Percentiles rank a stretch among this genome's conserved stretches.
phyloP scores from a whole-genome alignment of 1,139 yeast species.

The Yamadazyma friedrichii region DNA sequence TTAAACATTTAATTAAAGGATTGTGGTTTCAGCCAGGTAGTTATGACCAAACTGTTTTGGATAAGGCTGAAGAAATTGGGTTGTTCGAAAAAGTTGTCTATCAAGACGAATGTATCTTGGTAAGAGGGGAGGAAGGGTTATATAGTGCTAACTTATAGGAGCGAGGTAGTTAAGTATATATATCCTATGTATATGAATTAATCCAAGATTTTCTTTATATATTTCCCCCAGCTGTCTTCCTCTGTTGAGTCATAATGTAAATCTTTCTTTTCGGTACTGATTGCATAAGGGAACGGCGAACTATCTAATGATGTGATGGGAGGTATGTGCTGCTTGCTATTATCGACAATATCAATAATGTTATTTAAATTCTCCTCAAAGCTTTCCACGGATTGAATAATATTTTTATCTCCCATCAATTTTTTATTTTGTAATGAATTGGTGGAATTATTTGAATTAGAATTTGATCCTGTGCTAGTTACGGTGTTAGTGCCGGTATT shows the following conservation, averaged over 20 bases:
- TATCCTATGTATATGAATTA: conserved; percentile 17
- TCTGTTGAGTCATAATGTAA: conserved; percentile 9
- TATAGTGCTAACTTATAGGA: conserved; percentile 27
- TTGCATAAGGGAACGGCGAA: conserved; percentile 64
- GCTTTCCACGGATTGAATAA: conserved; percentile 29
- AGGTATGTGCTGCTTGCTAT: conserved; percentile 66
- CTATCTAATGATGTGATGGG: conserved; percentile 67
- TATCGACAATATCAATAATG: conserved; percentile 52
- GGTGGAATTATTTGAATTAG: neutral
- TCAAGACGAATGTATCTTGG: conserved; percentile 68
- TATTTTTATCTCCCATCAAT: conserved; percentile 10
- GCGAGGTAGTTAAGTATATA: neutral
- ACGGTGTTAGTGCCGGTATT: neutral
- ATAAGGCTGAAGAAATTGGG: conserved; percentile 36
- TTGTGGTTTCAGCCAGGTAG: conserved; percentile 88
- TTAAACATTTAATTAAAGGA: conserved; percentile 43
- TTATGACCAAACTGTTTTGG: conserved; percentile 54
- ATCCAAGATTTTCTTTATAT: conserved; percentile 47
- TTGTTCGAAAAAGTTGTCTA: conserved; percentile 47
- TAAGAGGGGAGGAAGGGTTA: conserved; percentile 62
- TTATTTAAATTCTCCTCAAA: conserved; percentile 45
- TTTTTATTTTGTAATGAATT: neutral
- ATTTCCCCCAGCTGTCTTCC: conserved; percentile 48
- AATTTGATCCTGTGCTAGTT: neutral
- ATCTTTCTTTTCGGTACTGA: conserved; percentile 25